These are phyloP conservation scores for Spathaspora sp. DNA, from an alignment of 1,139 yeast genomes.

Conservation along the genomic window DNA sequence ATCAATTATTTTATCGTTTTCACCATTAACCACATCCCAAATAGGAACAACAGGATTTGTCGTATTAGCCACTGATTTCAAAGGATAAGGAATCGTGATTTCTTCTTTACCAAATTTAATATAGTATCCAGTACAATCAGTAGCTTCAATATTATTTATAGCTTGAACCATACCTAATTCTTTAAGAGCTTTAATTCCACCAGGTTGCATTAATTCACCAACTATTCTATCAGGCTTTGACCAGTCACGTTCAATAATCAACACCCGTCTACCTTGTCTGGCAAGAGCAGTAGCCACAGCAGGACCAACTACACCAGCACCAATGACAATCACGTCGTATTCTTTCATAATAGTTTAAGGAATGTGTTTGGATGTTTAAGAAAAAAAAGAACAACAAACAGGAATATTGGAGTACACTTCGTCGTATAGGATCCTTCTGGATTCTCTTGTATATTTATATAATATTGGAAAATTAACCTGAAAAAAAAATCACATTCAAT, in stretches of 20 bases:
- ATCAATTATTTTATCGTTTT: constrained; percentile 51
- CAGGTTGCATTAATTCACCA: constrained; percentile 96
- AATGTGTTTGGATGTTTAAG: not conserved
- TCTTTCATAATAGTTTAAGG: constrained; percentile 3
- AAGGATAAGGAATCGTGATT: constrained; percentile 70
- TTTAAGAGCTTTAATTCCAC: constrained; percentile 78
- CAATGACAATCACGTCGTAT: constrained; percentile 72
- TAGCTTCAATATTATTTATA: constrained; percentile 79
- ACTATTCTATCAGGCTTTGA: constrained; percentile 91
- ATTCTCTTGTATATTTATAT: not conserved
- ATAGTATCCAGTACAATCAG: constrained; percentile 76
- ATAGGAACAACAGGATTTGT: constrained; percentile 50
- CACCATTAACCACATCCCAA: constrained; percentile 52
- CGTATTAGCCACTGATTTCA: constrained; percentile 47
- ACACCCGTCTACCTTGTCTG: constrained; percentile 78
- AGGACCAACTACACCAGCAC: constrained; percentile 97
- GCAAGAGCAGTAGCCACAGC: constrained; percentile 89
- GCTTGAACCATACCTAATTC: constrained; percentile 82
- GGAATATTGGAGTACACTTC: not conserved
- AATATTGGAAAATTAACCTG: not conserved
- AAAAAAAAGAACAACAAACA: not conserved
- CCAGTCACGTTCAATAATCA: constrained; percentile 86
- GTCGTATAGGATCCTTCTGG: not conserved
- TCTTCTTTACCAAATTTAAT: constrained; percentile 61
- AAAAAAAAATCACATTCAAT: not conserved